phyloP scores from a whole-genome alignment of 2,329 filamentous ascomycete species.

The Davidsoniella eucalypti region DNA sequence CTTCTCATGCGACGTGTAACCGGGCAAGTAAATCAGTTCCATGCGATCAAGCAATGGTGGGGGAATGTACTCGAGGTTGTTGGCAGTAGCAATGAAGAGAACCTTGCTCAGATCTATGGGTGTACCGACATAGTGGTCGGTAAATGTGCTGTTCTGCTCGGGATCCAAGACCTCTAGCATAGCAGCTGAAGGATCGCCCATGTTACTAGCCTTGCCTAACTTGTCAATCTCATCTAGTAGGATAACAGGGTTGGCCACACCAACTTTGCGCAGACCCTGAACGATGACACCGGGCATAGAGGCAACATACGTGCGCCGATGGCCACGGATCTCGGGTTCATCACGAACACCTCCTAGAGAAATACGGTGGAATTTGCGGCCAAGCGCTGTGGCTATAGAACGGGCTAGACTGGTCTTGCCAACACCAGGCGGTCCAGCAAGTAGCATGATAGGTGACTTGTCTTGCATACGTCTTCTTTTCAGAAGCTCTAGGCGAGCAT shows the following conservation, averaged over 20 bases:
- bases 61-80: conserved; percentile 86
- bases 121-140: conserved; percentile 90
- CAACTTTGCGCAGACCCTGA: conserved; percentile 85
- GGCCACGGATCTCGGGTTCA: conserved; percentile 90
- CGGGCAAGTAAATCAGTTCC: conserved; percentile 86
- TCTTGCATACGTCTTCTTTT: conserved; percentile 75
- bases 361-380: conserved; percentile 91
- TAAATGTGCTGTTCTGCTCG: conserved; percentile 90
- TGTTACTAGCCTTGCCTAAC: conserved; percentile 75
- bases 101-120: conserved; percentile 93
- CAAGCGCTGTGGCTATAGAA: conserved; percentile 79
- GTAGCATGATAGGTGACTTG: conserved; percentile 86
- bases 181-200: conserved; percentile 88
- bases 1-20: conserved; percentile 95
- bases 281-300: conserved; percentile 97
- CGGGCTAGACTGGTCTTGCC: conserved; percentile 93
- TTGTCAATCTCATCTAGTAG: conserved; percentile 97
- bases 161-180: conserved; percentile 97
- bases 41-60: conserved; percentile 88
- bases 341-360: conserved; percentile 90
- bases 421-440: conserved; percentile 84
- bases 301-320: conserved; percentile 88
- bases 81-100: conserved; percentile 93
- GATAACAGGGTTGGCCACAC: conserved; percentile 88
- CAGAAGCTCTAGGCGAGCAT: conserved; percentile 55